These are phyloP conservation scores for Calonectria hawksworthii DNA, from an alignment of 2,329 filamentous ascomycete species.

Conservation along the genomic window DNA sequence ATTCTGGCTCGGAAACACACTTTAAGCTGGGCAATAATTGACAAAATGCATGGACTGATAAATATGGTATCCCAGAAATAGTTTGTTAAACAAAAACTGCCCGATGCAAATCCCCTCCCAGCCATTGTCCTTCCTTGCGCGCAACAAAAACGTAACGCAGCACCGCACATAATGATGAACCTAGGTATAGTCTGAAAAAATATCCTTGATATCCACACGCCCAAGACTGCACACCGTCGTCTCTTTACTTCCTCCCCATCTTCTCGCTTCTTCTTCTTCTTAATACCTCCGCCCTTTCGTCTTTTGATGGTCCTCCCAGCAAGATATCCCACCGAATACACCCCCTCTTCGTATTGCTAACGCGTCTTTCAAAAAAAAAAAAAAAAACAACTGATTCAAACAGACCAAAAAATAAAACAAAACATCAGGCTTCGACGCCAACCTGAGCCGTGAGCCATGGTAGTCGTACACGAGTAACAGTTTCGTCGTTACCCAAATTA, in stretches of 20 bases:
- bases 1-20: background rate
- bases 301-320: slow-evolving; percentile 10
- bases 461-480: slow-evolving; percentile 53
- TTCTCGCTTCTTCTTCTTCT: slow-evolving; percentile 31
- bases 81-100: slow-evolving; percentile 23
- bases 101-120: slow-evolving; percentile 26
- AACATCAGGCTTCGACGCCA: slow-evolving; percentile 39
- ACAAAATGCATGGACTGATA: background rate
- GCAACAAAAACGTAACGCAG: slow-evolving; percentile 17
- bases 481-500: slow-evolving; percentile 51
- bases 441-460: slow-evolving; percentile 41
- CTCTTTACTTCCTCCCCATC: slow-evolving; percentile 8
- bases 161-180: slow-evolving; percentile 28
- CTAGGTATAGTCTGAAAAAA: slow-evolving; percentile 47
- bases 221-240: slow-evolving; percentile 31
- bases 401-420: slow-evolving; percentile 26
- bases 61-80: slow-evolving; percentile 25
- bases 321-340: slow-evolving; percentile 31
- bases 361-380: slow-evolving; percentile 37
- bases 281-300: slow-evolving; percentile 30
- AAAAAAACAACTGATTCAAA: slow-evolving; percentile 31
- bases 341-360: slow-evolving; percentile 26
- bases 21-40: no score
- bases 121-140: slow-evolving; percentile 1
- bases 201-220: slow-evolving; percentile 39